These are phyloP conservation scores for Ceriops tagal DNA, from an alignment of 345 rosid species.

Conservation along the genomic window DNA sequence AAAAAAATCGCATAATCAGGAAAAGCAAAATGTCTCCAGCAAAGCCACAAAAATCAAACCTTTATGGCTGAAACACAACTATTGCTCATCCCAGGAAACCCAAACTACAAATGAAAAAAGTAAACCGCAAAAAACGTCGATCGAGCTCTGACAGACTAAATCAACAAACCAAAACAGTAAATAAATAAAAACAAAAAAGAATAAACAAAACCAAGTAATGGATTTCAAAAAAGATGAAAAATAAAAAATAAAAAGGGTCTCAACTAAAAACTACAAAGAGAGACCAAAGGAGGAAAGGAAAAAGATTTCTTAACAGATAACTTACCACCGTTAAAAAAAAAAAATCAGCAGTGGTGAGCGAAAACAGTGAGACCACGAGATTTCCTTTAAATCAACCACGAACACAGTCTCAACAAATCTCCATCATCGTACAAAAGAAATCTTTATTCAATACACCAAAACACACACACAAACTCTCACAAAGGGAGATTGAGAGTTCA, in stretches of 20 bases:
- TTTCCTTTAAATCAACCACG: conserved; percentile 12
- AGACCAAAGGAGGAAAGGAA: conserved; percentile 5
- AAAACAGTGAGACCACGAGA: background rate
- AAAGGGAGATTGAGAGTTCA: conserved; percentile 4
- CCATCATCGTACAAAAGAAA: background rate
- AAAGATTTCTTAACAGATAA: conserved; percentile 18
- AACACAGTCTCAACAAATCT: conserved; percentile 6
- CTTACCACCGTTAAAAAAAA: conserved; percentile 12
- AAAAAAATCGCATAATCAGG: conserved; percentile 19
- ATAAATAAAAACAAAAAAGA: background rate
- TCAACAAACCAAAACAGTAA: conserved; percentile 23
- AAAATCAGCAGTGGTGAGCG: conserved; percentile 11
- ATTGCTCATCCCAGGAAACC: conserved; percentile 14
- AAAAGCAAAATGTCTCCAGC: background rate
- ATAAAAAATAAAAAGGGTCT: conserved; percentile 16
- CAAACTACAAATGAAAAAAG: conserved; percentile 5
- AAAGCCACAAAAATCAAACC: conserved; percentile 15
- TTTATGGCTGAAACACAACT: conserved; percentile 7
- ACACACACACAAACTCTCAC: background rate
- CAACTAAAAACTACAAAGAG: conserved; percentile 13
- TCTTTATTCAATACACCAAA: background rate
- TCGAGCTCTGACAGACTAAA: conserved; percentile 36
- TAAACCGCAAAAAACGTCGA: conserved; percentile 30
- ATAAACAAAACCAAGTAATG: conserved; percentile 7
- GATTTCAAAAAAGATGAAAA: conserved; percentile 12